Base-by-base conservation (phyloP, 768 basidiomycete genomes). In the Collybia sordida region DNA sequence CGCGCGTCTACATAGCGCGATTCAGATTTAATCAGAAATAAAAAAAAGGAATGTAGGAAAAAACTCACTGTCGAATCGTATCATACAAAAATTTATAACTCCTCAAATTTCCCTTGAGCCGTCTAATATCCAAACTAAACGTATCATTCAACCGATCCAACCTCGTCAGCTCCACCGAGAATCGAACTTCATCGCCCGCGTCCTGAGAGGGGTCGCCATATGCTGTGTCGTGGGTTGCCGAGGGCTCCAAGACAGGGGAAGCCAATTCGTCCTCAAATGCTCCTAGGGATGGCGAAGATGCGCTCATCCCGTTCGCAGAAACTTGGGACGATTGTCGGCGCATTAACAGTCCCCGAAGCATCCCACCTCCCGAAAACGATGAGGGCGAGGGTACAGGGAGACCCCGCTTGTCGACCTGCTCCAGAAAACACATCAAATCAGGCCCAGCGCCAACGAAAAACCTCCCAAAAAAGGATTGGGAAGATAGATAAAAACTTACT, bases 31-130 rank as follows among this genome's bases (percentile, higher is more conserved):
- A 40, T 27, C 17, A 24, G 40, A 40, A 45, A 37, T 50, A 53
- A 38, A 39, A 42, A n/a, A 31, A 42, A 42, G 53, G 45, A n/a
- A n/a, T n/a, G n/a, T n/a, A n/a, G n/a, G n/a, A 40, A 27, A 50
- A 7, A 19, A 82, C 91, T 60, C 66, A 93, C 91, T 88, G 81
- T 81, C 90, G 80, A 65, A 93, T 73, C 51, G 81, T 85, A 73
- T 93, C 91, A 64, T 93, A 93, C 68, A 93, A 72, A 69, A 90
- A 93, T 71, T 93, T 92, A 72, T 93, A 98, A 68, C 90, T 92
- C 71, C 90, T 82, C 64, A 96, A 73, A 64, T 91, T 90, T 23
- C 97, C 97, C 68, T 96, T 94, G 62, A 98, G 65, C 56, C 97
- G 73, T 61, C 95, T 83, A 64, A 98, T 87, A 70, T 98, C 95